Evolutionary conservation across 805 yeast genomes (phyloP).

Genomic region (Yamadazyma olivae): DNA sequence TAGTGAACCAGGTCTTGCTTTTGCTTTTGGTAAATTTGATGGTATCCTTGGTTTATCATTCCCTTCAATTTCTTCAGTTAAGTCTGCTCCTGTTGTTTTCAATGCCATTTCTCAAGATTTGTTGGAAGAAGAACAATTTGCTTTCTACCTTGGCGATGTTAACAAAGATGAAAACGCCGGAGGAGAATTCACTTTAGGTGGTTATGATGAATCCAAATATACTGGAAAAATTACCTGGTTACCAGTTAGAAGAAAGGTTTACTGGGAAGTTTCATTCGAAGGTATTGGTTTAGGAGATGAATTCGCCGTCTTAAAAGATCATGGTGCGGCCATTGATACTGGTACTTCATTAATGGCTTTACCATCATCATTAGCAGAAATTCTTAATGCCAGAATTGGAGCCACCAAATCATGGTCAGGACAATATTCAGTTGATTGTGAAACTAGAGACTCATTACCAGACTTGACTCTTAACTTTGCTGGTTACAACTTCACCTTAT

Average conservation of each 20-base stretch:
- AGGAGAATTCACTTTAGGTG: conserved; percentile 95
- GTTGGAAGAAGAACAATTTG: conserved; percentile 80
- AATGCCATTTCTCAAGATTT: conserved; percentile 81
- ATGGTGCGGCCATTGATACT: conserved; percentile 98
- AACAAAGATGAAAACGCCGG: conserved; percentile 66
- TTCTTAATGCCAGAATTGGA: conserved; percentile 92
- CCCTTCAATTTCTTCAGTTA: conserved; percentile 84
- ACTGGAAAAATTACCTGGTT: conserved; percentile 88
- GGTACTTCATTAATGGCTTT: conserved; percentile 96
- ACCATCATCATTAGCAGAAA: conserved; percentile 95
- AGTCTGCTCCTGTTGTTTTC: conserved; percentile 90
- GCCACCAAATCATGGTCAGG: conserved; percentile 98
- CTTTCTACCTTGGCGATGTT: conserved; percentile 85
- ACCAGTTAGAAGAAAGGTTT: conserved; percentile 98
- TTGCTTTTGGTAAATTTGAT: conserved; percentile 98
- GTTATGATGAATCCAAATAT: conserved; percentile 73
- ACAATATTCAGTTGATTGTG: conserved; percentile 93
- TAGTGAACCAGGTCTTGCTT: conserved; percentile 94
- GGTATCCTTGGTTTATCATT: conserved; percentile 96
- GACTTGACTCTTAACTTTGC: conserved; percentile 87
- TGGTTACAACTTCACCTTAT: conserved; percentile 88
- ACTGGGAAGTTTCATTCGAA: conserved; percentile 97
- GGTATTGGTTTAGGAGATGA: conserved; percentile 91
- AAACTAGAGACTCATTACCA: conserved; percentile 75
- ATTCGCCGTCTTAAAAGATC: conserved; percentile 72